phyloP scores from a whole-genome alignment of 2,329 filamentous ascomycete species.

The Sphaerostilbella broomeana region DNA sequence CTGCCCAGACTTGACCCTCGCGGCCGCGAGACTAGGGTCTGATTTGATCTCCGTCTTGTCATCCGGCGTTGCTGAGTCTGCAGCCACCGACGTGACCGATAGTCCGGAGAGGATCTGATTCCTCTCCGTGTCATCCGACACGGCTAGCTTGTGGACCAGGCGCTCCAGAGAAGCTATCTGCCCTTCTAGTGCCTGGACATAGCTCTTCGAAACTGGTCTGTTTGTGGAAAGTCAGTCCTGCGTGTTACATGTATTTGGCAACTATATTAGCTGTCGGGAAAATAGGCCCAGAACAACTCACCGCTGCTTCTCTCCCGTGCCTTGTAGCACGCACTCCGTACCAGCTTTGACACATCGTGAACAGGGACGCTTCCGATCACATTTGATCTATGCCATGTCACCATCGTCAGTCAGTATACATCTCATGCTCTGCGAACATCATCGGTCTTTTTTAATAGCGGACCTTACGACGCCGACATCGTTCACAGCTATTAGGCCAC shows the following conservation, averaged over 20 bases:
- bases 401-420: constrained; percentile 20
- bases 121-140: constrained; percentile 32
- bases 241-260: too few species aligned
- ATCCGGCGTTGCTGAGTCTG: constrained; percentile 14
- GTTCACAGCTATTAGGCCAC: constrained; percentile 30
- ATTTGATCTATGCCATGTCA: constrained; percentile 38
- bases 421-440: too few species aligned
- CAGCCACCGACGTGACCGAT: constrained; percentile 22
- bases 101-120: constrained; percentile 36
- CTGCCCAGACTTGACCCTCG: constrained; percentile 28
- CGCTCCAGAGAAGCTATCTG: constrained; percentile 40
- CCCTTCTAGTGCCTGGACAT: constrained; percentile 42
- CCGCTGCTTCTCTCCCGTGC: constrained; percentile 38
- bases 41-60: constrained; percentile 18
- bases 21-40: constrained; percentile 26
- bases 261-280: too few species aligned
- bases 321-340: constrained; percentile 34
- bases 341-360: constrained; percentile 39
- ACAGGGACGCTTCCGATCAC: constrained; percentile 45
- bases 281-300: too few species aligned
- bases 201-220: constrained; percentile 39
- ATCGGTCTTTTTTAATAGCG: too few species aligned
- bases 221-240: too few species aligned
- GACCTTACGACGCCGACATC: constrained; percentile 39
- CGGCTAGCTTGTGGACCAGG: constrained; percentile 38